Conservation (phyloP, 371 early-diverging fungal genomes). For the Massospora cicadina region DNA sequence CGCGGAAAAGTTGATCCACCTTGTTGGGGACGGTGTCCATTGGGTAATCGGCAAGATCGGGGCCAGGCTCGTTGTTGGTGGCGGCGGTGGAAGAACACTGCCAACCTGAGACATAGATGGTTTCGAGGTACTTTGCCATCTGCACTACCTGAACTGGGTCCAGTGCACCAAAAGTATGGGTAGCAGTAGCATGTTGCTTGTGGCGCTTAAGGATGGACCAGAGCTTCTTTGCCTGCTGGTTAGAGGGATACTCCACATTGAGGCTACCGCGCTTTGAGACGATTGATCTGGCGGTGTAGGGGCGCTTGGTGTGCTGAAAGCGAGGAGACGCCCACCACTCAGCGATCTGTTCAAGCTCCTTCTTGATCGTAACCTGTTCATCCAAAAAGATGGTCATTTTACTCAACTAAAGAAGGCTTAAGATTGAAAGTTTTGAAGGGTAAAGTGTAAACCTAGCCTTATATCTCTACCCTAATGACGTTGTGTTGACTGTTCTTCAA, state of each 20-base stretch:
- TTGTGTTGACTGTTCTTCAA: too few species aligned
- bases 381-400: neutral
- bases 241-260: conserved; percentile 53
- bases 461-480: too few species aligned
- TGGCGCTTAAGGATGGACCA: conserved; percentile 68
- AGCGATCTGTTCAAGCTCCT: conserved; percentile 66
- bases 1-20: conserved; percentile 95
- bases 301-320: conserved; percentile 68
- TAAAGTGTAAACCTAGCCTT: too few species aligned
- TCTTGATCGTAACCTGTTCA: conserved; percentile 26
- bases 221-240: conserved; percentile 81
- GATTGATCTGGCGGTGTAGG: conserved; percentile 81
- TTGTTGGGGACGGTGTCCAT: conserved; percentile 98
- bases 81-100: conserved; percentile 96
- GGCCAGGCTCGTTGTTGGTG: conserved; percentile 94
- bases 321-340: conserved; percentile 76
- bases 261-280: conserved; percentile 81
- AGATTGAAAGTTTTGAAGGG: too few species aligned
- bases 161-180: conserved; percentile 87
- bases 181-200: conserved; percentile 55
- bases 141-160: conserved; percentile 91
- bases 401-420: too few species aligned
- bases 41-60: conserved; percentile 97
- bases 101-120: conserved; percentile 96
- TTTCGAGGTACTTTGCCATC: conserved; percentile 95